Evolutionary conservation across 176 grass and related monocot species (phyloP).

Genomic region (Miscanthus lutarioriparius): DNA sequence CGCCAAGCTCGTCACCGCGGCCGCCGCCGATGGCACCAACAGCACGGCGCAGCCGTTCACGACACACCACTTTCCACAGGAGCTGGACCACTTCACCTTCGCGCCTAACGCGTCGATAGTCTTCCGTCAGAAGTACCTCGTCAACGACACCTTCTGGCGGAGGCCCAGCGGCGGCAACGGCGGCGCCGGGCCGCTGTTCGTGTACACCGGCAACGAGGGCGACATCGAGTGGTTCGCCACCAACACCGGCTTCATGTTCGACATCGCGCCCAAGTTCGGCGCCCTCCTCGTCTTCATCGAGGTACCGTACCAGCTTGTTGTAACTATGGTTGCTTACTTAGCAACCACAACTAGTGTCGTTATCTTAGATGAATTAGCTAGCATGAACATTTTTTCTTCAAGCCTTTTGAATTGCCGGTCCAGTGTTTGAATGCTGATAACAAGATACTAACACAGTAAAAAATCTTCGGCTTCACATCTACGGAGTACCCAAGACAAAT

Average conservation of each 20-base stretch:
- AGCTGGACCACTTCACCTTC: slow-evolving; percentile 99
- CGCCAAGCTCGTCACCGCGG: background rate
- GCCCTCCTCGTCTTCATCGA: slow-evolving; percentile 94
- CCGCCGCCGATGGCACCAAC: background rate
- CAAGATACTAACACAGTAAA: background rate
- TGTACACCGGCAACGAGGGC: slow-evolving; percentile 92
- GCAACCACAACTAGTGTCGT: background rate
- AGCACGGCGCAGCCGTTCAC: slow-evolving; percentile 46
- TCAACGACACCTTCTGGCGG: slow-evolving; percentile 79
- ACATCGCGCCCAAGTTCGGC: slow-evolving; percentile 69
- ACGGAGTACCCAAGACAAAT: background rate
- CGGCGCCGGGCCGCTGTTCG: slow-evolving; percentile 60
- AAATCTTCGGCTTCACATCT: background rate
- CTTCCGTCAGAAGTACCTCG: slow-evolving; percentile 89
- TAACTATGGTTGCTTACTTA: background rate
- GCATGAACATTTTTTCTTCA: background rate
- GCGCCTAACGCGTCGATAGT: slow-evolving; percentile 55
- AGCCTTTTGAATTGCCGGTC: background rate
- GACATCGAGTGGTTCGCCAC: slow-evolving; percentile 79
- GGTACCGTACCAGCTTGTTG: slow-evolving; percentile 25
- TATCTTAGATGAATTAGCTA: background rate
- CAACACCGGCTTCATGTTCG: slow-evolving; percentile 91
- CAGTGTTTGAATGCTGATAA: background rate
- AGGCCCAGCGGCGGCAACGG: slow-evolving; percentile 2
- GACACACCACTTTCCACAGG: slow-evolving; percentile 78